Evolutionary conservation across 2,329 filamentous ascomycete species (phyloP), one percentile per base, ranked within the genome.

Genomic region (Fusarium fracticaudum): DNA sequence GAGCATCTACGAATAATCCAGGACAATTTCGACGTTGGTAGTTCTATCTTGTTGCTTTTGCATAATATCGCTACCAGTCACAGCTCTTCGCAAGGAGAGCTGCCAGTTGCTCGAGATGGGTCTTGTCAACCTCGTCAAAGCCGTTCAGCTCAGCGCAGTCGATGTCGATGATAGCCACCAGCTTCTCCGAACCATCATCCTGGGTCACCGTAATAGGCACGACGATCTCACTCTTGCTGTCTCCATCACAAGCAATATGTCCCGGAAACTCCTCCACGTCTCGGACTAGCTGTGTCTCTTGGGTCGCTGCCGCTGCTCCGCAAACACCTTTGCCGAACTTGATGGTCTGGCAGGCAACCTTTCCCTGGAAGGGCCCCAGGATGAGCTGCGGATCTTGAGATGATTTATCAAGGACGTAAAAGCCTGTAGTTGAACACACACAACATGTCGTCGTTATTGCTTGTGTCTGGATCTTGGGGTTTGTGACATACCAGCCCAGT

Each of bases 241-340:
- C 91, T 8, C 89, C 89, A 81, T 96, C 94, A 80, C 94, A 96
- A 15, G 94, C 93, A 79, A 96, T 95, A 80, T 96, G 94, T 5
- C 93, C 93, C 0, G 92, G 92, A 78, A 96, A 96, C 59, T 84
- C 79, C 48, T 94, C 91, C 13, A 96, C 93, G 80, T 96, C 91
- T 18, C 85, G 83, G 1, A 92, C 88, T 12, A 95, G 80, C 83
- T 94, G 92, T 17, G 93, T 95, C 67, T 83, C 79, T 50, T 83
- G 82, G 8, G 85, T 87, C 31, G 86, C 79, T 3, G 93, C 93
- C 1, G 93, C 93, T 12, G 89, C 84, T 6, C 94, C 94, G 80
- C 94, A 96, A 10, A 96, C 94, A 37, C 94, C 94, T 47, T 88
- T 87, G 14, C 91, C 90, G 71, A 95, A 93, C 11, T 85, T 83